These are phyloP conservation scores for Pythium diclinum DNA, from an alignment of 352 stramenopile species.

Conservation along the genomic window DNA sequence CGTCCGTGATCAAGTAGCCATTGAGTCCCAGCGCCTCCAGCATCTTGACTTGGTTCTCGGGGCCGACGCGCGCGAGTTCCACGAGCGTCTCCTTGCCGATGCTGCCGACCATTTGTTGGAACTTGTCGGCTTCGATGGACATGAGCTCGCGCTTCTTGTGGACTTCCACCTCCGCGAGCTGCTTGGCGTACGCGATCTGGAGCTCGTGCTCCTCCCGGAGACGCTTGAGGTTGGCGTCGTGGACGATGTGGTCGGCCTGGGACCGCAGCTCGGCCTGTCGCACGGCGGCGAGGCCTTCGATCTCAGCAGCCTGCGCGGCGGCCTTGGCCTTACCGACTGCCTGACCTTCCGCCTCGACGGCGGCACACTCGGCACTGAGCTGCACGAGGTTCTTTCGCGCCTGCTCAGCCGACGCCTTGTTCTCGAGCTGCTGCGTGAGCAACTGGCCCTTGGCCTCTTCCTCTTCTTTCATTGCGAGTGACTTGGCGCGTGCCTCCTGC, in stretches of 20 bases:
- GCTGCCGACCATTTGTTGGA: slow-evolving; percentile 76
- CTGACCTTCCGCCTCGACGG: slow-evolving; percentile 60
- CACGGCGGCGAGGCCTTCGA: slow-evolving; percentile 66
- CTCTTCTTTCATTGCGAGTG: slow-evolving; percentile 77
- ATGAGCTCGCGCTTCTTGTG: slow-evolving; percentile 79
- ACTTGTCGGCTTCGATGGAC: slow-evolving; percentile 74
- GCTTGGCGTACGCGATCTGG: slow-evolving; percentile 48
- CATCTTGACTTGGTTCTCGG: slow-evolving; percentile 79
- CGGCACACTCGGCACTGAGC: slow-evolving; percentile 63
- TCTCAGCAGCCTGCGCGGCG: slow-evolving; percentile 61
- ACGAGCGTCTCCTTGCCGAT: slow-evolving; percentile 76
- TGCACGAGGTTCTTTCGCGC: slow-evolving; percentile 77
- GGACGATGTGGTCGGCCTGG: slow-evolving; percentile 64
- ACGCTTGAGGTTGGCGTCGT: slow-evolving; percentile 52
- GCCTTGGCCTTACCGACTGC: slow-evolving; percentile 64
- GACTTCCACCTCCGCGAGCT: slow-evolving; percentile 65
- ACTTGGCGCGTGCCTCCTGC: slow-evolving; percentile 74
- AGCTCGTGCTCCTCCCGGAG: slow-evolving; percentile 65
- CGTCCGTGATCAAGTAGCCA: slow-evolving; percentile 83
- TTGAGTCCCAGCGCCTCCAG: slow-evolving; percentile 69
- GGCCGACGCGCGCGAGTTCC: slow-evolving; percentile 62
- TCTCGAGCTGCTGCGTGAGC: slow-evolving; percentile 74
- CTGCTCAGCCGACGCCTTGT: slow-evolving; percentile 68
- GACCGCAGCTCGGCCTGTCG: slow-evolving; percentile 64
- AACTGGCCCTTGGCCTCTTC: slow-evolving; percentile 72